Evolutionary conservation across 2,329 filamentous ascomycete species (phyloP).

Genomic region (Neonectria sp.): DNA sequence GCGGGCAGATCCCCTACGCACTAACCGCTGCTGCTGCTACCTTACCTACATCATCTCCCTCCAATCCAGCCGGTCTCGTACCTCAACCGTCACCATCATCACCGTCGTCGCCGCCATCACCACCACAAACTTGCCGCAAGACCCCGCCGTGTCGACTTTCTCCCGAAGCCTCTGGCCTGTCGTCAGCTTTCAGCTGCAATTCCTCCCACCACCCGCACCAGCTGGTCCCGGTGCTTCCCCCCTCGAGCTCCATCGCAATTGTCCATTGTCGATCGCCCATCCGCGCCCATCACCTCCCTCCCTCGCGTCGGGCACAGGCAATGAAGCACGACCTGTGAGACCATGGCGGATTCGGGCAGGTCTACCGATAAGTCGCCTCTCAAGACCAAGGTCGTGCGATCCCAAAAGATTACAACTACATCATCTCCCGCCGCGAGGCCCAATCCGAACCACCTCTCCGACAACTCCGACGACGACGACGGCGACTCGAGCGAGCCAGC

Average conservation of each 20-base stretch:
- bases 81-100: background rate
- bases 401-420: conserved; percentile 66
- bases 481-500: conserved; percentile 54
- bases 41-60: conserved; percentile 15
- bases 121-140: background rate
- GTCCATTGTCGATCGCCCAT: conserved; percentile 24
- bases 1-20: background rate
- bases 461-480: conserved; percentile 52
- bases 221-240: background rate
- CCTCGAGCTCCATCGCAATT: conserved; percentile 2
- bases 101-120: background rate
- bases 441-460: conserved; percentile 54
- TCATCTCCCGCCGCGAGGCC: conserved; percentile 45
- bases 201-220: background rate
- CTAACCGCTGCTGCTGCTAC: background rate
- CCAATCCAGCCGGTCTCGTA: background rate
- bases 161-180: background rate
- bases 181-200: background rate
- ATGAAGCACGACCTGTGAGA: conserved; percentile 50
- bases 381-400: conserved; percentile 59
- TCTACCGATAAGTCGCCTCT: conserved; percentile 54
- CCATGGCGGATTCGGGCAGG: conserved; percentile 61
- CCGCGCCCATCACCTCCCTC: conserved; percentile 28
- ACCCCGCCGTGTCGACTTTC: background rate
- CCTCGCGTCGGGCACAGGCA: conserved; percentile 39